phyloP scores from a whole-genome alignment of 768 basidiomycete genomes.

The Harrya chromipes region DNA sequence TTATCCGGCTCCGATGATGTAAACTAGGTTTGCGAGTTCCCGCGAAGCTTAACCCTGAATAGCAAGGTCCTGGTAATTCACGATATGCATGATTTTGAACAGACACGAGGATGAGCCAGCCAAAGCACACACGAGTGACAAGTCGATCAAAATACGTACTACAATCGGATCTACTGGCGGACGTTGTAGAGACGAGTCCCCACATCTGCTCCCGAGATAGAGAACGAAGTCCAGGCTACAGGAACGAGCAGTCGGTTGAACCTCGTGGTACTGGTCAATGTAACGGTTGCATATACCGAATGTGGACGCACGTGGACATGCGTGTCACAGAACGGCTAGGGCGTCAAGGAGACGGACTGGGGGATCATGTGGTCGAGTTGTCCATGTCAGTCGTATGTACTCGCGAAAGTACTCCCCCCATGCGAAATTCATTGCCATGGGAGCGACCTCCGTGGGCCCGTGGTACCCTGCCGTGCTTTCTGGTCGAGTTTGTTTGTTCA shows the following conservation, averaged over 20 bases:
- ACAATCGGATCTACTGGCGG: background rate
- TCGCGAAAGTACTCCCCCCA: too few species aligned
- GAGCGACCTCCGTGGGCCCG: constrained; percentile 16
- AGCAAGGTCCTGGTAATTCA: too few species aligned
- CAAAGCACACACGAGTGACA: too few species aligned
- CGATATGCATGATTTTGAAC: too few species aligned
- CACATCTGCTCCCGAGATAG: constrained; percentile 13
- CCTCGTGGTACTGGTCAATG: constrained; percentile 23
- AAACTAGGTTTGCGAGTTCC: constrained; percentile 11
- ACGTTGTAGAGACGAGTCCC: background rate
- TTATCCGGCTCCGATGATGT: constrained; percentile 20
- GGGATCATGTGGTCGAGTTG: too few species aligned
- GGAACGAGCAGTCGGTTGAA: constrained; percentile 7
- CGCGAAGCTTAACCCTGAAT: constrained; percentile 25
- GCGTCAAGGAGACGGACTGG: too few species aligned
- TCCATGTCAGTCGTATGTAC: too few species aligned
- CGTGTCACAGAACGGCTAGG: too few species aligned
- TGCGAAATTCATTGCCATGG: constrained; percentile 23
- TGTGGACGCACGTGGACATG: constrained; percentile 5
- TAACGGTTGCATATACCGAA: constrained; percentile 21
- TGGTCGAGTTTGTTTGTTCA: constrained; percentile 5
- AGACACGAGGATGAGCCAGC: too few species aligned
- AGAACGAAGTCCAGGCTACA: background rate
- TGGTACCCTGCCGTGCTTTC: background rate
- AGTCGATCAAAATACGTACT: too few species aligned